phyloP scores from a whole-genome alignment of 2,329 filamentous ascomycete species.

The Pestalotiopsis sp. region DNA sequence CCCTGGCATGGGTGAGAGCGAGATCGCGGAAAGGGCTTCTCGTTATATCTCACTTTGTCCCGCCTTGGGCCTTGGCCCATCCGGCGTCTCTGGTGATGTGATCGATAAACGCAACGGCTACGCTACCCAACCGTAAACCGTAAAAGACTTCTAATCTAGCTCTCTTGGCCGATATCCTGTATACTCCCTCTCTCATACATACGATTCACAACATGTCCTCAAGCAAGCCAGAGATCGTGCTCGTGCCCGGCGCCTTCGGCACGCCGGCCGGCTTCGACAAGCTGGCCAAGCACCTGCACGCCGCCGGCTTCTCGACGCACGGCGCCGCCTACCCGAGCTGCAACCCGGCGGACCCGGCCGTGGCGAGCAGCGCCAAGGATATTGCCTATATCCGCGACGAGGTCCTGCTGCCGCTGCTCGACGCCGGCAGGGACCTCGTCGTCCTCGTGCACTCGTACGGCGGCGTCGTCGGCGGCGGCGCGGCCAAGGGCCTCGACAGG shows the following conservation, averaged over 20 bases:
- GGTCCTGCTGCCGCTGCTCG: conserved; percentile 20
- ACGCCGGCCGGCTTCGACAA: conserved; percentile 18
- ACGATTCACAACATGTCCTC: conserved; percentile 17
- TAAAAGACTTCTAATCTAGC: background rate
- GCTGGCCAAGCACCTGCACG: conserved; percentile 17
- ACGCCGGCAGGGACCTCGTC: conserved; percentile 20
- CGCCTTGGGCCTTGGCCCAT: too few relatives aligned
- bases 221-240: conserved; percentile 16
- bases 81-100: too few relatives aligned
- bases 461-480: conserved; percentile 23
- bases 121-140: too few relatives aligned
- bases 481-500: conserved; percentile 25
- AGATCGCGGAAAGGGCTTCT: too few relatives aligned
- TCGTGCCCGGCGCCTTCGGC: conserved; percentile 24
- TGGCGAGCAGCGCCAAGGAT: conserved; percentile 16
- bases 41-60: too few relatives aligned
- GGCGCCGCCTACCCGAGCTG: conserved; percentile 24
- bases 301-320: conserved; percentile 18
- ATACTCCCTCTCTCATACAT: background rate
- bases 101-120: too few relatives aligned
- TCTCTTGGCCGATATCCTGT: background rate
- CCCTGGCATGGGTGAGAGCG: too few relatives aligned
- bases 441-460: conserved; percentile 28
- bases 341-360: conserved; percentile 18
- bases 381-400: conserved; percentile 16